A percentile compares a stretch with the other conserved stretches of the same genome.
phyloP scores from a whole-genome alignment of 148 eudicot species.

The Arctostaphylos glauca region DNA sequence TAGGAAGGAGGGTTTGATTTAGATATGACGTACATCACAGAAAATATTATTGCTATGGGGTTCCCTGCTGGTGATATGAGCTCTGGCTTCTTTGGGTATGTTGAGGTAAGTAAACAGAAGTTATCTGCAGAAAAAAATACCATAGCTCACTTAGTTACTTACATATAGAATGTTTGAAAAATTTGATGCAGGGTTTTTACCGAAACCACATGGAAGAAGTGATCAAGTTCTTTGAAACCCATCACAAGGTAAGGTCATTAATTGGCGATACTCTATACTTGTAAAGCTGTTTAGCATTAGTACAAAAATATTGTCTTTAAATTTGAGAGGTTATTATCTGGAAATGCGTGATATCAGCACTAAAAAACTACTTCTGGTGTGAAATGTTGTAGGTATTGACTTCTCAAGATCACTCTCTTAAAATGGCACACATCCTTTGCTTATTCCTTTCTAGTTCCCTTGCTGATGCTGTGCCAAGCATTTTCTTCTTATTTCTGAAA shows the following conservation, averaged over 20 bases:
- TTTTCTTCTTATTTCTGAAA: not conserved
- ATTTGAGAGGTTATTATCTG: not conserved
- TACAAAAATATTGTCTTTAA: not conserved
- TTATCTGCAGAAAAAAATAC: not conserved
- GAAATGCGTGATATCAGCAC: not conserved
- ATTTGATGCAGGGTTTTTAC: conserved; percentile 73
- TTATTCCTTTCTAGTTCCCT: not conserved
- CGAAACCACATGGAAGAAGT: conserved; percentile 99
- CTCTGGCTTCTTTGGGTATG: conserved; percentile 94
- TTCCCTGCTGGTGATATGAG: conserved; percentile 99
- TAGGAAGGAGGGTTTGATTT: conserved; percentile 98
- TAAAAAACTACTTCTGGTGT: not conserved
- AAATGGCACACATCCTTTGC: not conserved
- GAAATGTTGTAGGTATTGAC: not conserved
- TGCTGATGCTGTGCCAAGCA: not conserved
- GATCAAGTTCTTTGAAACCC: conserved; percentile 83
- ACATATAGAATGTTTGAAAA: not conserved
- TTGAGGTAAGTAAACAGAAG: conserved; percentile 55
- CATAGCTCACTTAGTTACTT: not conserved
- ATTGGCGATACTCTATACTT: not conserved
- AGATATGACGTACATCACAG: conserved; percentile 97
- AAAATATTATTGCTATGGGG: conserved; percentile 98
- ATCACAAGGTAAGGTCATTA: conserved; percentile 68
- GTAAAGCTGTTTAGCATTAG: not conserved
- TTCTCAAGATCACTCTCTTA: not conserved